Base-by-base conservation (phyloP, 176 grass and related monocot species). In the Triticum urartu region DNA sequence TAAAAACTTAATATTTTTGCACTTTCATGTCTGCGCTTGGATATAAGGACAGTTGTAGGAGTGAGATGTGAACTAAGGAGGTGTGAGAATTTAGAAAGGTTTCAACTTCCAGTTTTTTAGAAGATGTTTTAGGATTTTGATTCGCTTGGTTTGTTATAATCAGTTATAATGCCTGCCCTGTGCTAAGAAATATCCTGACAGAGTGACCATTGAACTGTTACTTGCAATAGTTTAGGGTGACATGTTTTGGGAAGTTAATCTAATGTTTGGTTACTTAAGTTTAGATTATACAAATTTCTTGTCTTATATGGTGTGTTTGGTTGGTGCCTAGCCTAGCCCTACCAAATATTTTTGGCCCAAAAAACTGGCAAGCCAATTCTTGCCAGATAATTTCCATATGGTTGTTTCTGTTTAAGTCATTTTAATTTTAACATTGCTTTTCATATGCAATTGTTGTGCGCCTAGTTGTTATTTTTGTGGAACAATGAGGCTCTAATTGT, bases 71-170 rank as follows among this genome's bases (percentile, higher is more conserved):
- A 83, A 42, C 54, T 11, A 24, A 58, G 10, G 28, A 54, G 72
- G 25, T 15, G 5, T 11, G 9, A 66, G 0, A 47, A 54, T 42
- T 73, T 3, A 68, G 9, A 83, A 67, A 64, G 18, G 3, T 25
- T 64, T 47, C 15, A 47, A 45, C 3, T 68, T 43, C 73, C 25
- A 56, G 69, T 8, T 50, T 34, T 64, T 52, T 7, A 3, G 24
- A 30, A 71, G 45, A 62, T 75, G 11, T 69, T 52, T 75, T 68
- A 47, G 12, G 32, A 15, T 64, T 79, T 84, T 88, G 9, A 34
- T 47, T 58, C 18, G 26, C 28, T 70, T 0, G n/a, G 30, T 61
- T 77, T 9, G 42, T 45, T 68, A 36, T 9, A 5, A 28, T 61
- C 67, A 22, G 32, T 61, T 59, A 25, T 10, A 5, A 21, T 62